A percentile compares a stretch with the other conserved stretches of the same genome.
Conservation (phyloP, 2,329 filamentous ascomycete genomes). For the Alternaria incomplexa region DNA sequence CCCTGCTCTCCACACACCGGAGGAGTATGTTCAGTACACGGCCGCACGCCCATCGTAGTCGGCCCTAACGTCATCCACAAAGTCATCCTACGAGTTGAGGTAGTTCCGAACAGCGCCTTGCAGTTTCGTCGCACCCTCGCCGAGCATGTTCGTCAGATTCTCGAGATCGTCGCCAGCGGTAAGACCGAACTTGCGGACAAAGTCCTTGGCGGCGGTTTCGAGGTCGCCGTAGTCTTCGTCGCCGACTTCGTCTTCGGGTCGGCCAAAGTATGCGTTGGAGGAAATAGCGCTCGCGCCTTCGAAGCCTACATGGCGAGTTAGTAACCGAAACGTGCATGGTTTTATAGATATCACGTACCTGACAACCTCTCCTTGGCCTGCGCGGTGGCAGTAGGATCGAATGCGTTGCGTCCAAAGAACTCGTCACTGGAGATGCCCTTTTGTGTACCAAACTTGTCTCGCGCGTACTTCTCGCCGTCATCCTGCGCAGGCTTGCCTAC, state of each 20-base stretch:
- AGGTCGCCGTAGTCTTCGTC: conserved; percentile 85
- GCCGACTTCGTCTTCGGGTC: conserved; percentile 78
- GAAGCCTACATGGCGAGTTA: conserved; percentile 64
- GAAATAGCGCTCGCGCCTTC: conserved; percentile 92
- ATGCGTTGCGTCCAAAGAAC: conserved; percentile 92
- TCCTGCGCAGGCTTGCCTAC: conserved; percentile 73
- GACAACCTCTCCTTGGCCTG: conserved; percentile 88
- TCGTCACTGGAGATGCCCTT: conserved; percentile 98
- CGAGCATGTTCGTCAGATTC: conserved; percentile 81
- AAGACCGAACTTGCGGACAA: conserved; percentile 92
- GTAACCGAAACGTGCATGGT: not conserved
- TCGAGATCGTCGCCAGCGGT: conserved; percentile 96
- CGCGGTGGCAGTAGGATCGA: conserved; percentile 77
- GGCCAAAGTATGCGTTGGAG: conserved; percentile 96
- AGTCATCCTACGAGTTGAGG: conserved; percentile 45
- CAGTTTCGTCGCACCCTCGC: conserved; percentile 82
- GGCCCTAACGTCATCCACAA: not conserved
- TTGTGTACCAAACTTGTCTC: conserved; percentile 86
- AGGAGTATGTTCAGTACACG: not conserved
- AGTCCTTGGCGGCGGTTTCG: conserved; percentile 93
- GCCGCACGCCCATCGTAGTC: not conserved
- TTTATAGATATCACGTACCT: conserved; percentile 31
- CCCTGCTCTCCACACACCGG: not conserved
- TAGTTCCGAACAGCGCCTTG: conserved; percentile 63
- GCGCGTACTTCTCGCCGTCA: conserved; percentile 82